Percentiles rank a stretch among this genome's conserved stretches.
phyloP scores from a whole-genome alignment of 1,284 basidiomycete species.

The Sparassis latifolia region DNA sequence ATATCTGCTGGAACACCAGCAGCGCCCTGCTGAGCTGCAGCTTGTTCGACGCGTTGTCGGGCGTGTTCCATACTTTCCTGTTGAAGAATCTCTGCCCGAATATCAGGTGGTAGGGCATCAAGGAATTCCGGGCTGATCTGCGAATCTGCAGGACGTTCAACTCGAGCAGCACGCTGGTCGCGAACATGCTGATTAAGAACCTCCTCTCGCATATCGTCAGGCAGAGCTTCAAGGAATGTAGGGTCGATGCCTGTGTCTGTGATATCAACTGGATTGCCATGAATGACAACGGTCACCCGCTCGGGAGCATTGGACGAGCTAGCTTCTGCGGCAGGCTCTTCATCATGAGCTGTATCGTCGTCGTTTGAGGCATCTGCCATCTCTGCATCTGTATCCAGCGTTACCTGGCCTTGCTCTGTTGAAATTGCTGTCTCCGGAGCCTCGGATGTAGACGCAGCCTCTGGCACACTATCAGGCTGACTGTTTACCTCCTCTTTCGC shows the following conservation, averaged over 20 bases:
- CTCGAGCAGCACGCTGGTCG: constrained; percentile 74
- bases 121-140: constrained; percentile 94
- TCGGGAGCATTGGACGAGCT: constrained; percentile 35
- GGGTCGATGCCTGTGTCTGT: constrained; percentile 99
- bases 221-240: constrained; percentile 94
- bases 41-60: constrained; percentile 48
- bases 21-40: constrained; percentile 27
- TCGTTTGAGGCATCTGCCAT: constrained; percentile 34
- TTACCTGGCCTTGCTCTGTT: neutral
- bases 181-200: constrained; percentile 96
- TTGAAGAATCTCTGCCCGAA: constrained; percentile 94
- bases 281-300: constrained; percentile 81
- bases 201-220: constrained; percentile 98
- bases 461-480: constrained; percentile 22
- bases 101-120: constrained; percentile 92
- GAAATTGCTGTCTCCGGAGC: constrained; percentile 18
- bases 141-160: constrained; percentile 72
- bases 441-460: constrained; percentile 17
- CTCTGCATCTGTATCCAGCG: constrained; percentile 32
- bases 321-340: constrained; percentile 15
- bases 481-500: constrained; percentile 14
- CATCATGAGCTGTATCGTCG: constrained; percentile 15
- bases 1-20: constrained; percentile 61
- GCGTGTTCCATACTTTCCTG: constrained; percentile 85
- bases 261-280: constrained; percentile 94